Evolutionary conservation across 1,284 basidiomycete genomes (phyloP).

Genomic region (Pholiota adiposa): DNA sequence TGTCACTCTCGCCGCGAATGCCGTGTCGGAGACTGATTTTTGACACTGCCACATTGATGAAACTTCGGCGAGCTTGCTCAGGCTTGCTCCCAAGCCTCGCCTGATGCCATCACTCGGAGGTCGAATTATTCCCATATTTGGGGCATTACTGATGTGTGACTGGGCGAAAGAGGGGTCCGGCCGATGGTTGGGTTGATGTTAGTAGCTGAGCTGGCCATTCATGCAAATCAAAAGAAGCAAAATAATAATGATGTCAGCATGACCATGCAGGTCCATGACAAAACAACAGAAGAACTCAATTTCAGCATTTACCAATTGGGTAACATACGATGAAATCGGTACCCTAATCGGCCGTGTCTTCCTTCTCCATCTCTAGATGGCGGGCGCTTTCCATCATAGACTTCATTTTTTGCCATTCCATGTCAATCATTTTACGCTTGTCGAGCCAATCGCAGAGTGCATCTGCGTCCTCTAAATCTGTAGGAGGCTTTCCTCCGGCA

Average conservation of each 20-base stretch:
- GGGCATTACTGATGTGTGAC: no score
- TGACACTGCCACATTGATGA: no score
- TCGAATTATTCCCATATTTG: no score
- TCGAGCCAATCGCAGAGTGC: slow-evolving; percentile 85
- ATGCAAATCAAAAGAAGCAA: neutral
- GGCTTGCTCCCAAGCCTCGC: no score
- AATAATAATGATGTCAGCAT: neutral
- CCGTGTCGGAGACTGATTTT: no score
- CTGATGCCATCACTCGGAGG: no score
- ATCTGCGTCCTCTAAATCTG: slow-evolving; percentile 72
- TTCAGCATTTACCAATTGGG: neutral
- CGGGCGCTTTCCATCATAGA: slow-evolving; percentile 74
- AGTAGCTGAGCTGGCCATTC: slow-evolving; percentile 8
- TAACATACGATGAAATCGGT: slow-evolving; percentile 5
- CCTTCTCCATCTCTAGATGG: slow-evolving; percentile 55
- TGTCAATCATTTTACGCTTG: slow-evolving; percentile 64
- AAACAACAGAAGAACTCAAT: neutral
- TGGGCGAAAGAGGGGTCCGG: no score
- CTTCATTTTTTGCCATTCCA: slow-evolving; percentile 70
- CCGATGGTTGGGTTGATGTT: no score
- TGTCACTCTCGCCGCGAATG: no score
- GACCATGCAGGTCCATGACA: neutral
- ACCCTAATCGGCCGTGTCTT: slow-evolving; percentile 21
- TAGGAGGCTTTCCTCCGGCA: slow-evolving; percentile 58
- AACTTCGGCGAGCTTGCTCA: no score